Evolutionary conservation across 371 early-diverging fungal genomes (phyloP), one percentile per base, ranked within the genome.

Genomic region (Enterocytospora artemiae): DNA sequence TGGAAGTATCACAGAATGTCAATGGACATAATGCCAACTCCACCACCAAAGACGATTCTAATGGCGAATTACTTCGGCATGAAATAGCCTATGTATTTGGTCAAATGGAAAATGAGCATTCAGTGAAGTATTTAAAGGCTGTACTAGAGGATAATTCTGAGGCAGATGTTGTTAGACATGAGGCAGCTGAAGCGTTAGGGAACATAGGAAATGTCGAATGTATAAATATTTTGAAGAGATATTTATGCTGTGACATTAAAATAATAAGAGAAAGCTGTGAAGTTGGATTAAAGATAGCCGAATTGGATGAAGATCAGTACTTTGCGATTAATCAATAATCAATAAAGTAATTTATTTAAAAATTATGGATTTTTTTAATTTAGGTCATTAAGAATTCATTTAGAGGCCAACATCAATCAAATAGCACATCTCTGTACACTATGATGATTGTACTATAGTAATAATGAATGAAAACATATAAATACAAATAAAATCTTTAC

Each of bases 141-240:
- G 83, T 85, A 0, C 74, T 83, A 27, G 77, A 79, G 37, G 86
- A 90, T 71, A 63, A 79, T 20, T 69, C 77, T 14, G 94, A 95
- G 76, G 85, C 82, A 22, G 81, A 85, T 60, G 96, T 97, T 93
- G 96, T 97, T 4, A 85, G 98, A 32, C 98, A 97, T 73, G 98
- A 97, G 80, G 87, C 88, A 60, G 98, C 98, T 25, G 98, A 97
- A 81, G 98, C 98, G 3, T 79, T 97, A 53, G 98, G 98, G n/a
- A 88, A 91, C 1, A 90, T 97, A 73, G 94, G 91, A 33, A 88
- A 88, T 1, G 85, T 88, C 32, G 90, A 93, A 75, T 86, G 86
- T 43, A 76, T 88, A 41, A 81, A 82, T 12, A 82, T 84, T 18
- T 81, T 96, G 44, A 71, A 83, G 51, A 69, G 83, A 67, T 91